Conservation (phyloP, 768 basidiomycete genomes). For the Leccinum fibrillosum region DNA sequence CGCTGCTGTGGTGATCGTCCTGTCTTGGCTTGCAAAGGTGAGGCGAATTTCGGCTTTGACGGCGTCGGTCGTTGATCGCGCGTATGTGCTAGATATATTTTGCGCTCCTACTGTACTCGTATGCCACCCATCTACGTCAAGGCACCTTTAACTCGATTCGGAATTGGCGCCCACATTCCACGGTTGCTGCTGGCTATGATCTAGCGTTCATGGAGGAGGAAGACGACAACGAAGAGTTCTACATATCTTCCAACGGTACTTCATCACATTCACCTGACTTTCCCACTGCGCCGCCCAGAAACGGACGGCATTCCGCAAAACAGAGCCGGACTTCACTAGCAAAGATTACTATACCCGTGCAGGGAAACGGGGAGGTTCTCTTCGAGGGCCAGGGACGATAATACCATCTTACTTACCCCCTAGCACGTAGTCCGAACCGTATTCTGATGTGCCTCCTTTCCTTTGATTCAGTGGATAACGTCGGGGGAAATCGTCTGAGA, state of each 20-base stretch:
- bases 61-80: neutral
- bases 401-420: conserved; percentile 23
- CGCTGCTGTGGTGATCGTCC: conserved; percentile 69
- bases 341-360: conserved; percentile 34
- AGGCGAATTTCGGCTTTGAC: conserved; percentile 15
- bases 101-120: conserved; percentile 86
- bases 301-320: conserved; percentile 26
- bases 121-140: conserved; percentile 86
- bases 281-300: conserved; percentile 48
- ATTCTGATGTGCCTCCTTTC: conserved; percentile 6
- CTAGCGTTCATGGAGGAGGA: conserved; percentile 49
- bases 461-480: neutral
- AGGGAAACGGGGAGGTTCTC: conserved; percentile 51
- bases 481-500: neutral
- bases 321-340: conserved; percentile 23
- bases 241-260: conserved; percentile 51
- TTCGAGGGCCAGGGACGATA: conserved; percentile 60
- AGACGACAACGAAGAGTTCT: conserved; percentile 65
- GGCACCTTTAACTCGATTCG: conserved; percentile 84
- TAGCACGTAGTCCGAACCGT: conserved; percentile 11
- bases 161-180: conserved; percentile 28
- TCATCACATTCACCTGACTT: conserved; percentile 62
- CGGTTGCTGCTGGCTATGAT: conserved; percentile 22
- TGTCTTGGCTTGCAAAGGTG: conserved; percentile 90
- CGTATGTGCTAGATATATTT: conserved; percentile 81